Conservation (phyloP, 768 basidiomycete species). For the Favolaschia claudopus region DNA sequence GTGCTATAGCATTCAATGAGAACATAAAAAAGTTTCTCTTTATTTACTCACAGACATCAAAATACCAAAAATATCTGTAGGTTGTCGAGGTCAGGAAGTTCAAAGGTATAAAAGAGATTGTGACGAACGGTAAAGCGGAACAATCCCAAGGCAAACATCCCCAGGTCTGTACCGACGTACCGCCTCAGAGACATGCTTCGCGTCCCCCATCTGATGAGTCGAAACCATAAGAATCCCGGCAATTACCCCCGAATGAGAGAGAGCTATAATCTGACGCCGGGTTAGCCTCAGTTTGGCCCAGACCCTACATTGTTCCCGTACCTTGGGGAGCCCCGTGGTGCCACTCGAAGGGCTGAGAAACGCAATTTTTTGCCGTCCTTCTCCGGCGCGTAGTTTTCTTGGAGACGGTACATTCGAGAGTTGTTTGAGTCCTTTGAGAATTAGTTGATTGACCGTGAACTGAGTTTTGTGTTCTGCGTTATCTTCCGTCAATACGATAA, state of each 20-base stretch:
- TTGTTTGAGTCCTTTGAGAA: not conserved
- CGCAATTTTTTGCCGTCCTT: not conserved
- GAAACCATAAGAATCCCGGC: not conserved
- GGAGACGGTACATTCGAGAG: not conserved
- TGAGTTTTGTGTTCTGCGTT: no score
- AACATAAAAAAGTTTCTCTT: no score
- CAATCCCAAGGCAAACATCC: not conserved
- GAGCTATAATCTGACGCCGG: not conserved
- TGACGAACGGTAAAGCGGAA: slow-evolving; percentile 52
- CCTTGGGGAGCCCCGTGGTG: slow-evolving; percentile 5
- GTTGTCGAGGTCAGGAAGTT: no score
- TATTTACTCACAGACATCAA: no score
- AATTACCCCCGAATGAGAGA: not conserved
- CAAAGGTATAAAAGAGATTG: no score
- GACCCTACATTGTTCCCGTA: no score
- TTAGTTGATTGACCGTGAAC: no score
- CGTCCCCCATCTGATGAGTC: not conserved
- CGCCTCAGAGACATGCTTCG: not conserved
- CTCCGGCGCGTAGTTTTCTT: not conserved
- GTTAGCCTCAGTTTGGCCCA: no score
- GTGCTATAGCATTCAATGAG: no score
- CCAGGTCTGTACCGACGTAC: slow-evolving; percentile 39
- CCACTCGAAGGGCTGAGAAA: not conserved
- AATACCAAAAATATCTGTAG: no score
- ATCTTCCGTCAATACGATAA: no score